These are phyloP conservation scores for Penicillium sp. DNA, from an alignment of 2,329 filamentous ascomycete species.

Conservation along the genomic window DNA sequence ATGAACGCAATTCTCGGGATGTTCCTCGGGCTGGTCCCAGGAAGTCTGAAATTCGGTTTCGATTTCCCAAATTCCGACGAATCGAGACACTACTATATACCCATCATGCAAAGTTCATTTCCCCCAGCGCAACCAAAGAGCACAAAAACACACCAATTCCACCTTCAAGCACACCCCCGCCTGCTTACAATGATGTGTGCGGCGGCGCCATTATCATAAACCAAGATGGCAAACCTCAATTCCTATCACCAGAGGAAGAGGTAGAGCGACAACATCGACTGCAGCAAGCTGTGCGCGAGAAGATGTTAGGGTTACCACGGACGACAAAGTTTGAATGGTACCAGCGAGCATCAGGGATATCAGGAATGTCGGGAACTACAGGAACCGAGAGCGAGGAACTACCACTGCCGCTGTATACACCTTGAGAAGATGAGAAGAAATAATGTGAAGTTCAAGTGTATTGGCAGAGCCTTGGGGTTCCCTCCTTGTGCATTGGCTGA, in stretches of 20 bases:
- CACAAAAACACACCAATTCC: not conserved
- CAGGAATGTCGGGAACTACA: not conserved
- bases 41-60: not conserved
- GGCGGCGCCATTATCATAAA: slow-evolving; percentile 29
- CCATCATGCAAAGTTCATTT: not conserved
- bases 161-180: slow-evolving; percentile 8
- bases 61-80: not conserved
- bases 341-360: not conserved
- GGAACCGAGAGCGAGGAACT: not conserved
- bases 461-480: not conserved
- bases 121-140: not conserved
- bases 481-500: not conserved
- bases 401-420: slow-evolving; percentile 6
- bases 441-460: not conserved
- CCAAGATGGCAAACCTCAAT: slow-evolving; percentile 24
- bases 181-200: slow-evolving; percentile 29
- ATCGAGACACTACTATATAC: not conserved
- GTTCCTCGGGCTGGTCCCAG: not conserved
- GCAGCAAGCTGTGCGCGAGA: slow-evolving; percentile 25
- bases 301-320: slow-evolving; percentile 27
- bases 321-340: slow-evolving; percentile 22
- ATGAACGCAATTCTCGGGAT: not conserved
- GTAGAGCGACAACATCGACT: slow-evolving; percentile 18
- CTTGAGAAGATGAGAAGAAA: not conserved
- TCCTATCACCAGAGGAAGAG: slow-evolving; percentile 30